Evolutionary conservation across 2,329 filamentous ascomycete genomes (phyloP).

Genomic region (Onygenales sp.): DNA sequence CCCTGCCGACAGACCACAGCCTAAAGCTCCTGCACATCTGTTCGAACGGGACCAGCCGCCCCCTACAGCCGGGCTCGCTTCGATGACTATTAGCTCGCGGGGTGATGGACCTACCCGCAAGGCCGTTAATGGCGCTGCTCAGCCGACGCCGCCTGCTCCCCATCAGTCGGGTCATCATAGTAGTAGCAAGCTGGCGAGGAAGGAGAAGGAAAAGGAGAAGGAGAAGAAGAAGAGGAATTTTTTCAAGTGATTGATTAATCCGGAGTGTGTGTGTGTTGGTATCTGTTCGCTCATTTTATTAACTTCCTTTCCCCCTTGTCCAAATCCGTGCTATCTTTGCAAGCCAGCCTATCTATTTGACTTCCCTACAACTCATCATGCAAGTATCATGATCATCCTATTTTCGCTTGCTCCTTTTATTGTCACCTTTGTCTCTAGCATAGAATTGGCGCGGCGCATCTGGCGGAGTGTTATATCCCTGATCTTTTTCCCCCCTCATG

Average conservation of each 20-base stretch:
- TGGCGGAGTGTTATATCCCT: neutral
- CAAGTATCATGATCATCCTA: neutral
- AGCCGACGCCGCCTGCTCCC: neutral
- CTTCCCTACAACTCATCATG: neutral
- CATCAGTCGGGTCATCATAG: neutral
- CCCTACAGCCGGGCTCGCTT: constrained; percentile 21
- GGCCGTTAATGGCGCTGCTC: constrained; percentile 5
- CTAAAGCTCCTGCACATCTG: constrained; percentile 74
- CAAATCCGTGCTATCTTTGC: neutral
- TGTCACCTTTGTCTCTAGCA: neutral
- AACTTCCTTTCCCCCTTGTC: neutral
- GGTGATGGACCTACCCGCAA: constrained; percentile 15
- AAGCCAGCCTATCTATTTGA: neutral
- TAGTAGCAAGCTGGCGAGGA: constrained; percentile 41
- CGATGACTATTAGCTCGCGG: constrained; percentile 27
- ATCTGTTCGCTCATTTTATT: neutral
- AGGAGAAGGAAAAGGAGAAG: constrained; percentile 32
- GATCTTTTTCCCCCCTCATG: neutral
- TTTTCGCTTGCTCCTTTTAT: neutral
- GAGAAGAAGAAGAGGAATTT: constrained; percentile 51
- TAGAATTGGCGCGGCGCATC: constrained; percentile 1
- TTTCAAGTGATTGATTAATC: constrained; percentile 29
- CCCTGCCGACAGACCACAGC: constrained; percentile 68
- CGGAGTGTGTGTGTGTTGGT: neutral
- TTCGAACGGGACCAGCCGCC: constrained; percentile 60